phyloP scores from a whole-genome alignment of 2,329 filamentous ascomycete species.

The Polytolypa hystricis region DNA sequence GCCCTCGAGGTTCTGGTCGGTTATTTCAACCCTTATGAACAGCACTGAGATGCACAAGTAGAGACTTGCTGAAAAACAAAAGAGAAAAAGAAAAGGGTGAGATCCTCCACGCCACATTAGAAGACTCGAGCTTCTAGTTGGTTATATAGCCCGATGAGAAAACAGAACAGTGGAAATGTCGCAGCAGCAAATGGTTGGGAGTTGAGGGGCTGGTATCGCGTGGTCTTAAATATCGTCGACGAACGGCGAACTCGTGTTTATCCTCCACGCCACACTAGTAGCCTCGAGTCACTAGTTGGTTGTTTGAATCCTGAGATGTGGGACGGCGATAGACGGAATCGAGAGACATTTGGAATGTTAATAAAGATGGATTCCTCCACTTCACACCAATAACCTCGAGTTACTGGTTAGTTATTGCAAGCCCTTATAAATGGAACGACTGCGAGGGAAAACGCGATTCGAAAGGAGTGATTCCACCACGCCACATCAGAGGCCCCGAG shows the following conservation, averaged over 20 bases:
- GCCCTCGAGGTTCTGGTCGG: conserved; percentile 4
- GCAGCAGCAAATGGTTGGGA: no score
- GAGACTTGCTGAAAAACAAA: no score
- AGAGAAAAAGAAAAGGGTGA: background rate
- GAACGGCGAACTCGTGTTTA: background rate
- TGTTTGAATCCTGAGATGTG: background rate
- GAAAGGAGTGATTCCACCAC: conserved; percentile 2
- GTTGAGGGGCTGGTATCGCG: no score
- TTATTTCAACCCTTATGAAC: conserved; percentile 1
- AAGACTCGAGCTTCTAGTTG: background rate
- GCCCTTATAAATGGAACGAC: background rate
- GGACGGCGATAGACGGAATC: background rate
- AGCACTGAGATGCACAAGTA: no score
- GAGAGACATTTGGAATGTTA: background rate
- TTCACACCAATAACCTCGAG: conserved; percentile 6
- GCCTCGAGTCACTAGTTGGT: conserved; percentile 5
- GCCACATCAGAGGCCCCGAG: conserved; percentile 5
- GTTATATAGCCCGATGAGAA: background rate
- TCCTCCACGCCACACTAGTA: background rate
- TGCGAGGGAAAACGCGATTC: background rate
- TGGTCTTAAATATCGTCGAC: background rate
- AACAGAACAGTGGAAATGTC: no score
- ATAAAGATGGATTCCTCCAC: background rate
- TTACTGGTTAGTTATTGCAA: conserved; percentile 3
- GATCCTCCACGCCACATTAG: conserved; percentile 2